Evolutionary conservation across 2,329 filamentous ascomycete genomes (phyloP), one percentile per base, ranked within the genome.

Genomic region (Penicillium sclerotiorum): DNA sequence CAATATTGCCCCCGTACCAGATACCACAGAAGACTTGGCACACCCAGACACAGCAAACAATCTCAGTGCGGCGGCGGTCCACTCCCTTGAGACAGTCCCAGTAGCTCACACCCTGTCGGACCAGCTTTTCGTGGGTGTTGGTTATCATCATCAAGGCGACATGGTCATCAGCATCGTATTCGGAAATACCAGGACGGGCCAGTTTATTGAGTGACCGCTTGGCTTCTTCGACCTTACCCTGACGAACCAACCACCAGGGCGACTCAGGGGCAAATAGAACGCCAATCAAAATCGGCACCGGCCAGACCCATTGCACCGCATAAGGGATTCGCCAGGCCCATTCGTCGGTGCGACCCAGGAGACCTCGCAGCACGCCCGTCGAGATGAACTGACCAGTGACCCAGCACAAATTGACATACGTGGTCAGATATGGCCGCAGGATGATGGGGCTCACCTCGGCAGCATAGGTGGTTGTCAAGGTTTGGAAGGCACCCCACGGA

Each of bases 401-500:
- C 72, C 71, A 75, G 50, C 69, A 73, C 9, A 73, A 56, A 46
- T 72, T 72, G 42, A 72, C 63, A 51, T 67, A 70, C 7, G 63
- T 68, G 0, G 67, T 72, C 44, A 66, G 49, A 33, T 69, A 69
- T 5, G 58, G 52, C 40, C 68, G 61, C 6, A 71, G 57, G 18
- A 66, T 12, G 72, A 67, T 1, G 71, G 72, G 27, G 68, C 73
- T 8, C 28, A 74, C 68, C 32, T 75, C 72, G 1, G 68, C 69
- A 11, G 72, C 72, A 46, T 74, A 75, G n/a, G 66, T 68, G 22
- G 71, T 65, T 45, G 70, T 70, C 12, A 73, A 48, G 0, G 74
- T 76, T 50, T 76, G 72, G 58, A 77, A 78, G 4, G 77, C 70
- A 33, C 62, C 75, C 73, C 74, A 77, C 2, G 76, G 70, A 18